Base-by-base conservation (phyloP, 352 stramenopile species). In the Globisporangium acanthophoron region DNA sequence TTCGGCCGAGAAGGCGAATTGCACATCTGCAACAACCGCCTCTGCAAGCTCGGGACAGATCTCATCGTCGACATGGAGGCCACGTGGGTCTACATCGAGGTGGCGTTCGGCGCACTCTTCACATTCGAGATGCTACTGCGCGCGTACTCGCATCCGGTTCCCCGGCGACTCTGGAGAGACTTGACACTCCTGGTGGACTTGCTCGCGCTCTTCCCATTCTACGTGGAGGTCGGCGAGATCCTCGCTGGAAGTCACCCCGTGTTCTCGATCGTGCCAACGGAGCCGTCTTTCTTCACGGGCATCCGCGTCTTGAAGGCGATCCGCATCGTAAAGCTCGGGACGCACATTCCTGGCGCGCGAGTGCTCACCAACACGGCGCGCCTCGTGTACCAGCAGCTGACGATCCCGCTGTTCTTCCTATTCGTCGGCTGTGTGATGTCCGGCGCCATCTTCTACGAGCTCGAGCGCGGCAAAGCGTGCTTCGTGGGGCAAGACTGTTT, bases 401-500 rank as follows among this genome's bases (percentile, higher is more conserved):
- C 62, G 37, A 79, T 85, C 29, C 73, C 70, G 70, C 59, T 85
- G 20, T 80, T 85, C 63, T 76, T 85, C 45, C 44, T 85, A 15
- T 83, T 87, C 35, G 37, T 70, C 5, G 72, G 72, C 27, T 80
- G 64, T 52, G 66, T 76, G 2, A 27, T 78, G 12, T 67, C 65
- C 5, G 75, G 67, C 0, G 73, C 73, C 2, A 54, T 81, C 21
- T 78, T 84, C 48, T 80, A 74, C 43, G 73, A 80, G 56, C 47
- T 81, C 1, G 76, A 86, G 52, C 69, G 76, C 7, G 73, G 76
- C 5, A 84, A 52, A 0, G 59, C 61, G 15, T 84, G 73, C 37
- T 78, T 69, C 49, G 67, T 76, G 2, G 68, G 71, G 0, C 29
- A 39, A 0, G 31, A 21, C 1, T 85, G 73, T 24, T 43, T 71